A percentile compares a stretch with the other conserved stretches of the same genome.
phyloP scores from a whole-genome alignment of 1,284 basidiomycete species.

The Cutaneotrichosporon sp. region DNA sequence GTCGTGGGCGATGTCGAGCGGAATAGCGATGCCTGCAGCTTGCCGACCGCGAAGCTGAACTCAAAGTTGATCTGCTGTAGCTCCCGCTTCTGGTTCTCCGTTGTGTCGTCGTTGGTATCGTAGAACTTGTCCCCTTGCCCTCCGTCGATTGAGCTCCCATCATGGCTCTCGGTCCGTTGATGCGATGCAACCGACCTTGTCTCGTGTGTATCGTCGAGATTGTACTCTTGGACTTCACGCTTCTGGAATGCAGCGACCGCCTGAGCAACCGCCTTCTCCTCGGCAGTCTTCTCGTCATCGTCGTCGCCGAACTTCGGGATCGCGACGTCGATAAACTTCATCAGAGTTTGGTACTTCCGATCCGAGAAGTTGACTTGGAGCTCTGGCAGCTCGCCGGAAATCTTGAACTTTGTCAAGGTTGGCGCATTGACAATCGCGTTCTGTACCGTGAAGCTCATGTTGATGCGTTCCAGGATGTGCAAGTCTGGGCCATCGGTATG shows the following conservation, averaged over 20 bases:
- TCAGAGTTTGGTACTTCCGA: conserved; percentile 87
- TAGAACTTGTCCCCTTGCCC: conserved; percentile 60
- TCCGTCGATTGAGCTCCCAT: conserved; percentile 16
- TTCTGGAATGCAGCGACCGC: conserved; percentile 50
- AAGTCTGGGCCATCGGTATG: conserved; percentile 56
- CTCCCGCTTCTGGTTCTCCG: conserved; percentile 51
- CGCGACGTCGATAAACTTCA: conserved; percentile 87
- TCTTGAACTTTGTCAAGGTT: conserved; percentile 83
- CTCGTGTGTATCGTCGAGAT: conserved; percentile 55
- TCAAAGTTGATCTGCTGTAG: conserved; percentile 82
- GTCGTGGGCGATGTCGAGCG: conserved; percentile 51
- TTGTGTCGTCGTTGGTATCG: conserved; percentile 64
- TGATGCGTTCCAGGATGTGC: conserved; percentile 90
- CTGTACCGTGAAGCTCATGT: conserved; percentile 83
- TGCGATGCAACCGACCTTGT: conserved; percentile 30
- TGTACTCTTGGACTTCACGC: conserved; percentile 58
- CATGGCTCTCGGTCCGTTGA: conserved; percentile 46
- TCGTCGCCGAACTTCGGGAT: conserved; percentile 76
- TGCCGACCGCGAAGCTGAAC: conserved; percentile 82
- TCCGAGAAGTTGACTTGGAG: conserved; percentile 94
- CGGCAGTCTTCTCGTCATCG: not conserved
- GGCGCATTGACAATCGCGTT: conserved; percentile 88
- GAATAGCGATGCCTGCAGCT: conserved; percentile 75
- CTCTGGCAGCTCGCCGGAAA: conserved; percentile 82
- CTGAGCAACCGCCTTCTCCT: conserved; percentile 4